These are phyloP conservation scores for Gliomastix tumulicola DNA, from an alignment of 2,329 filamentous ascomycete species.

Conservation along the genomic window DNA sequence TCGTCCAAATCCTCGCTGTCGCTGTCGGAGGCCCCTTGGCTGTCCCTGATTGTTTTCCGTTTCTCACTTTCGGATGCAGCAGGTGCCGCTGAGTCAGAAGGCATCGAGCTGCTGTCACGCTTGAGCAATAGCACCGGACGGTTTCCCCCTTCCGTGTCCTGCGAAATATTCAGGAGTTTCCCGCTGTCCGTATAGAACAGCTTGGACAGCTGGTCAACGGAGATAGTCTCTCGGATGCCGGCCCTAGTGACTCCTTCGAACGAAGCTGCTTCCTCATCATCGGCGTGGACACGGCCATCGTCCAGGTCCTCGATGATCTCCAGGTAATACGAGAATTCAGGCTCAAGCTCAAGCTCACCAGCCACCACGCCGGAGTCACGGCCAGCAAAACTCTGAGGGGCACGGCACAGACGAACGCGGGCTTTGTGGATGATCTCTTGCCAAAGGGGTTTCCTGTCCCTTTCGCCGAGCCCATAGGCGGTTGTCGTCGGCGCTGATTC, in stretches of 20 bases:
- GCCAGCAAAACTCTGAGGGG: conserved; percentile 44
- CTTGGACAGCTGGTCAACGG: conserved; percentile 62
- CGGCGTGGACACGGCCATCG: conserved; percentile 46
- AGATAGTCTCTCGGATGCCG: conserved; percentile 47
- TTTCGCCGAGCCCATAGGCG: conserved; percentile 19
- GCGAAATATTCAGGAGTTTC: conserved; percentile 73
- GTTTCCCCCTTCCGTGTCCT: conserved; percentile 38
- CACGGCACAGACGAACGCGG: conserved; percentile 69
- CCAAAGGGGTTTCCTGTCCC: conserved; percentile 68
- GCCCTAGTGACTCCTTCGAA: conserved; percentile 39
- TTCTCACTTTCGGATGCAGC: no score
- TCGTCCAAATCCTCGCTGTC: conserved; percentile 14
- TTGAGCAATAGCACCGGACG: conserved; percentile 24
- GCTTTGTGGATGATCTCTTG: conserved; percentile 96
- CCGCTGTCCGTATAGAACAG: conserved; percentile 92
- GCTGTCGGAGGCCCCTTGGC: not conserved
- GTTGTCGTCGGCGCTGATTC: not conserved
- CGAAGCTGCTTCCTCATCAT: conserved; percentile 19
- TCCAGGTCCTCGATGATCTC: conserved; percentile 75
- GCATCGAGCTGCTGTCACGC: conserved; percentile 13
- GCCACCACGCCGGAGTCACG: no score
- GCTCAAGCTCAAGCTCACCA: not conserved
- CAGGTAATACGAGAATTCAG: conserved; percentile 67
- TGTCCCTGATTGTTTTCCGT: no score
- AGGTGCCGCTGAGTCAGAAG: no score